Evolutionary conservation across 2,329 filamentous ascomycete genomes (phyloP).

Genomic region (Monosporascus sp.): DNA sequence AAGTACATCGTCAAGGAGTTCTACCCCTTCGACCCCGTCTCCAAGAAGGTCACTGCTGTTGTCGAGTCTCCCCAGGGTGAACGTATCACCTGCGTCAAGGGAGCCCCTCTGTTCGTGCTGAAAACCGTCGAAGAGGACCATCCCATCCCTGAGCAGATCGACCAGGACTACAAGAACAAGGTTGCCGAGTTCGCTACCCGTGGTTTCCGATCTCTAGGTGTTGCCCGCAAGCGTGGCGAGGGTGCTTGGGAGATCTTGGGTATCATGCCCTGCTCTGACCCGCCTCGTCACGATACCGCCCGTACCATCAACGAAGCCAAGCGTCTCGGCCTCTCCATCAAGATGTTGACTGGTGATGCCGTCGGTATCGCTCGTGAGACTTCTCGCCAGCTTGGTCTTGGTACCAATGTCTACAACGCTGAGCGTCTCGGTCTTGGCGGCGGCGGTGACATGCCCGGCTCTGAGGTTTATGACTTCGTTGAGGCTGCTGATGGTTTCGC

Average conservation of each 20-base stretch:
- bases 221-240: conserved; percentile 82
- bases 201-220: conserved; percentile 90
- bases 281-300: conserved; percentile 83
- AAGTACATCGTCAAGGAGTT: conserved; percentile 84
- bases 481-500: conserved; percentile 93
- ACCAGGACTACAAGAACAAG: conserved; percentile 85
- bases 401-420: conserved; percentile 90
- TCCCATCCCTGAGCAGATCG: conserved; percentile 68
- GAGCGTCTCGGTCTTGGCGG: conserved; percentile 87
- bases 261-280: conserved; percentile 92
- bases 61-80: conserved; percentile 81
- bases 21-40: conserved; percentile 85
- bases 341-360: conserved; percentile 94
- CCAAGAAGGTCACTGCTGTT: conserved; percentile 83
- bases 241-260: conserved; percentile 85
- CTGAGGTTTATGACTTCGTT: conserved; percentile 91
- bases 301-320: conserved; percentile 89
- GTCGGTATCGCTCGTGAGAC: conserved; percentile 91
- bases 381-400: conserved; percentile 83
- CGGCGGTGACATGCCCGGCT: conserved; percentile 87
- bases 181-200: conserved; percentile 86
- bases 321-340: conserved; percentile 80
- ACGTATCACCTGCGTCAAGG: conserved; percentile 84
- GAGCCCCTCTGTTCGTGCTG: conserved; percentile 80
- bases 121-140: conserved; percentile 85